Evolutionary conservation across 192 early-diverging fungal genomes (phyloP), one percentile per base, ranked within the genome.

Genomic region (Gigaspora rosea): DNA sequence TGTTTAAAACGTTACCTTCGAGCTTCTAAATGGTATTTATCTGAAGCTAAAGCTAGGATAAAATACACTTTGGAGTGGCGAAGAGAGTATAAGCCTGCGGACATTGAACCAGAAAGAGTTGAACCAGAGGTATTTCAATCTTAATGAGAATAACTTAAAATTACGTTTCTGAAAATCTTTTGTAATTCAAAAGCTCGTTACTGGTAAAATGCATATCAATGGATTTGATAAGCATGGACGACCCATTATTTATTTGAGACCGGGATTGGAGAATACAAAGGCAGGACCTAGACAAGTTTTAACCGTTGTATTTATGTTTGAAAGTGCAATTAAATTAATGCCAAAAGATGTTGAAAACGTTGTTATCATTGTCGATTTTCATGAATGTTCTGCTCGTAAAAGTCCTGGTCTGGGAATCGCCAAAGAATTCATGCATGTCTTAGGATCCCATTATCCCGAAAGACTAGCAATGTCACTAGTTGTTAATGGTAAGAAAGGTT

Each of bases 361-460:
- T 20, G 84, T 83, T 15, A 85, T 98, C 66, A 82, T 96, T 52
- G 90, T 98, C 61, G 96, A 98, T 72, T 93, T 94, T 77, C 88
- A 91, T 27, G 86, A 88, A 58, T 85, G 88, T 77, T 84, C 88
- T 51, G 86, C 90, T 79, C 84, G 88, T 63, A 91, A 86, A 78
- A 89, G 87, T 36, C 92, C 92, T 10, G 88, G 91, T 32, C 80
- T 95, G 8, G 87, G 86, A 9, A 90, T 94, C 1, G 89, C 90
- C 11, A 94, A 90, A 49, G 88, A 95, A 74, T 95, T 96, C 74
- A 83, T 97, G 67, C 80, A 94, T 57, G 89, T 94, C 22, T 82
- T 98, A 32, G 88, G 90, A 48, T 90, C 89, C 68, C 97, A 98
- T 85, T 98, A 97, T 73, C 95, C 95, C 8, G 96, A 98, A 84